phyloP scores from a whole-genome alignment of 1,284 basidiomycete species.

The Moesziomyces aphidis region DNA sequence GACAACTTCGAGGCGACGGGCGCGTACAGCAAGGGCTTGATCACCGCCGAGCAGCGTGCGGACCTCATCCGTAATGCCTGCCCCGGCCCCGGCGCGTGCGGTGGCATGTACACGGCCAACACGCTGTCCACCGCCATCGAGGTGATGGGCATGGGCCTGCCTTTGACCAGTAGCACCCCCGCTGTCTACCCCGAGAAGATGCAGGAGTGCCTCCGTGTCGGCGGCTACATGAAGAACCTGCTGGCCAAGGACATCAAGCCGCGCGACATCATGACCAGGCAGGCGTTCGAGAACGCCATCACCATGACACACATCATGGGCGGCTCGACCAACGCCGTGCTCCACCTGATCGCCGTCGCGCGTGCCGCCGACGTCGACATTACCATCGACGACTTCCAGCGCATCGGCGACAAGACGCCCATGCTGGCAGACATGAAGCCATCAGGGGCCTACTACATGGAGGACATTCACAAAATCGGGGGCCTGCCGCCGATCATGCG shows the following conservation, averaged over 20 bases:
- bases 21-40: slow-evolving; percentile 80
- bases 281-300: slow-evolving; percentile 96
- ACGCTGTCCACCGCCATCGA: slow-evolving; percentile 94
- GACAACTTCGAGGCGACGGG: slow-evolving; percentile 92
- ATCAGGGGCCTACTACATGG: slow-evolving; percentile 75
- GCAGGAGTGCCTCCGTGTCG: slow-evolving; percentile 86
- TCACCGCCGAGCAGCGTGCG: slow-evolving; percentile 80
- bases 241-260: slow-evolving; percentile 90
- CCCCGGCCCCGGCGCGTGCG: slow-evolving; percentile 93
- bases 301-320: slow-evolving; percentile 72
- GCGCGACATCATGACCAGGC: slow-evolving; percentile 92
- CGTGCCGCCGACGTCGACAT: slow-evolving; percentile 86
- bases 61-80: slow-evolving; percentile 90
- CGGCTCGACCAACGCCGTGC: slow-evolving; percentile 94
- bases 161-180: slow-evolving; percentile 83
- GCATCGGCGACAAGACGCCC: slow-evolving; percentile 80
- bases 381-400: slow-evolving; percentile 79
- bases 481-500: slow-evolving; percentile 72
- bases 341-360: slow-evolving; percentile 90
- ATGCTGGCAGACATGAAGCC: slow-evolving; percentile 92
- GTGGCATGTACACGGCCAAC: slow-evolving; percentile 96
- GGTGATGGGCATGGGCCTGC: slow-evolving; percentile 90
- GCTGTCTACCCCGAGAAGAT: slow-evolving; percentile 83
- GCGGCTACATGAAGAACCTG: slow-evolving; percentile 82
- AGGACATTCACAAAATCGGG: slow-evolving; percentile 79